Base-by-base conservation (phyloP, 768 basidiomycete genomes). In the Trametes cingulata region DNA sequence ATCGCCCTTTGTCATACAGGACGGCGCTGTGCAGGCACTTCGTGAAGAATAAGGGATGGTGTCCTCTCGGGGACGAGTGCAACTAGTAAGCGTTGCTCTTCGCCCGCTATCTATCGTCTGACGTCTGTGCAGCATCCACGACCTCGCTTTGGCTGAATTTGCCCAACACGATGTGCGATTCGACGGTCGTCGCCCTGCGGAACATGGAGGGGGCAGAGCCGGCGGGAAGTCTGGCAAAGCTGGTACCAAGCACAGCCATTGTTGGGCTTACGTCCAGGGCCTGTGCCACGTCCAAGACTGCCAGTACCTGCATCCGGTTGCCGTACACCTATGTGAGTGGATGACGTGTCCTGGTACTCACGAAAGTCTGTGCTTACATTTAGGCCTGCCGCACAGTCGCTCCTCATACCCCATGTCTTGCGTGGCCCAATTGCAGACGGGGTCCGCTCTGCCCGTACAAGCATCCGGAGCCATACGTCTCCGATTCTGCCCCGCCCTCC, bases 21-120 rank as follows among this genome's bases (percentile, higher is more conserved):
- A 80, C 73, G 24, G 67, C 72, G 10, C 73, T 77, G 6, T 81
- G 78, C 64, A 73, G 73, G 51, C 75, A 78, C 61, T 79, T 77
- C 65, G 62, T 75, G 50, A 75, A 76, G 52, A 76, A 77, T 64
- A 68, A 72, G 20, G 78, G 77, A 0, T 74, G 73, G 74, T 81
- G 79, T 65, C 79, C 76, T 3, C 66, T 74, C 14, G 79, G 77
- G 15, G 72, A 75, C 36, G 63, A 70, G 7, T 81, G 78, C 62
- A 73, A 67, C 59, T 78, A 80, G 81, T 80, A 67, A 65, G 77
- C 67, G 29, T 6, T 52, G 52, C 25, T 54, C 36, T 42, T 1
- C 39, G 2, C 27, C 15, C 49, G 33, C 24, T 52, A 17, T 27
- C 25, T 24, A 35, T 37, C 52, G 52, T 45, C 67, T 64, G 52